These are phyloP conservation scores for Thinopyrum obtusiflorum DNA, from an alignment of 202 grass and related monocot genomes.

Conservation along the genomic window DNA sequence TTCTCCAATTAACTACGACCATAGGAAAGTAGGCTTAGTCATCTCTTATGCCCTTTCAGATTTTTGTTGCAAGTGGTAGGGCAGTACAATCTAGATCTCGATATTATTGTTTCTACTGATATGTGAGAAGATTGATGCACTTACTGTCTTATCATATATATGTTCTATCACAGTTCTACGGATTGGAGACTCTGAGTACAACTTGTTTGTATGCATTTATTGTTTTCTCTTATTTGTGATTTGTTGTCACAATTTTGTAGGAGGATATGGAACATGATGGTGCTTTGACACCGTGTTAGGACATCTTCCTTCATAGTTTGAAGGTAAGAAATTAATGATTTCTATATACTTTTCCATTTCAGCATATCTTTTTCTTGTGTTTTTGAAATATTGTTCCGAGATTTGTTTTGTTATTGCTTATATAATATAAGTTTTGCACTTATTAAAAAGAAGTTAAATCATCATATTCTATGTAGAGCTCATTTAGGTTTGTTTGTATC, in stretches of 20 bases:
- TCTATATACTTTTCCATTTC: not conserved
- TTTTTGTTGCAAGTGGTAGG: not conserved
- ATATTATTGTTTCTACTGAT: not conserved
- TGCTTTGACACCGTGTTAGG: not conserved
- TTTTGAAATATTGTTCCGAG: not conserved
- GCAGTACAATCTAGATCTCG: not conserved
- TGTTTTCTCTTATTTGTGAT: not conserved
- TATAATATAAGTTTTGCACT: not conserved
- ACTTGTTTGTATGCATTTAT: not conserved
- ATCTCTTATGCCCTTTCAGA: not conserved
- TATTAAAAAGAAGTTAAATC: not conserved
- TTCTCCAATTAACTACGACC: not conserved
- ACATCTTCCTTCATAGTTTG: not conserved
- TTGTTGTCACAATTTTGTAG: not conserved
- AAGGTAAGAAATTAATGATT: constrained; percentile 20
- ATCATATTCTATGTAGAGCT: not conserved
- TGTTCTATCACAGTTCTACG: not conserved
- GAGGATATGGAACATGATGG: not conserved
- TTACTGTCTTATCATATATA: not conserved
- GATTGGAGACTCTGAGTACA: not conserved
- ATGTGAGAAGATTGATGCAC: not conserved
- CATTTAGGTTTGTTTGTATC: not conserved
- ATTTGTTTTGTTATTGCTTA: not conserved
- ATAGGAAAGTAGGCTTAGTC: not conserved
- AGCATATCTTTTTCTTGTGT: not conserved